A percentile compares a stretch with the other conserved stretches of the same genome.
Conservation (phyloP, 1,284 basidiomycete genomes). For the Mrakiaceae sp. region DNA sequence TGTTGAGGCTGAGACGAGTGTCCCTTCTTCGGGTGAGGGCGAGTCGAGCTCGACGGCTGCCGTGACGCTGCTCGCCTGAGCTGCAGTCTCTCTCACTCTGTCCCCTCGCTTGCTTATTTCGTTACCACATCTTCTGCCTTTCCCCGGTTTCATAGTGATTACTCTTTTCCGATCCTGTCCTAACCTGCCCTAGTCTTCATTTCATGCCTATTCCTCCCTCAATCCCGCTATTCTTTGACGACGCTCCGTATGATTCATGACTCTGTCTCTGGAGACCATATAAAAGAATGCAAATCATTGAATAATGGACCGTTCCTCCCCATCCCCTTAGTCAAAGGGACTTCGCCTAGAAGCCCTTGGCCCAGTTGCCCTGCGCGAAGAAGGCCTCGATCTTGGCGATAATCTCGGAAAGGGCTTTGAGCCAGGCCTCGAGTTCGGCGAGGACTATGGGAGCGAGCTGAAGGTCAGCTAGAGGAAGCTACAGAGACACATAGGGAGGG, state of each 20-base stretch:
- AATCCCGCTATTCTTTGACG: no score
- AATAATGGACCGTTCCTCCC: no score
- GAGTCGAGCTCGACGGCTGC: no score
- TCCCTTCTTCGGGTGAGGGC: neutral
- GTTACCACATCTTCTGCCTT: neutral
- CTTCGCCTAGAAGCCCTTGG: neutral
- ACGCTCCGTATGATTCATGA: no score
- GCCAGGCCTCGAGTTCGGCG: conserved; percentile 65
- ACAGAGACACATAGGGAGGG: neutral
- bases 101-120: neutral
- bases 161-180: neutral
- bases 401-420: conserved; percentile 58
- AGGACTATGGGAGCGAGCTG: conserved; percentile 42
- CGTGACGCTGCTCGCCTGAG: neutral
- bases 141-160: neutral
- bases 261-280: no score
- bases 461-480: neutral
- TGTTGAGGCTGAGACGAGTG: neutral
- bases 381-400: conserved; percentile 59
- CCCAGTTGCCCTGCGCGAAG: conserved; percentile 37
- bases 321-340: no score
- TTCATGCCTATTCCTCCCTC: no score
- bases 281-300: no score
- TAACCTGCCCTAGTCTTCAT: neutral
- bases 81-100: neutral